Evolutionary conservation across 768 basidiomycete genomes (phyloP).

Genomic region (Chalciporus piperatus): DNA sequence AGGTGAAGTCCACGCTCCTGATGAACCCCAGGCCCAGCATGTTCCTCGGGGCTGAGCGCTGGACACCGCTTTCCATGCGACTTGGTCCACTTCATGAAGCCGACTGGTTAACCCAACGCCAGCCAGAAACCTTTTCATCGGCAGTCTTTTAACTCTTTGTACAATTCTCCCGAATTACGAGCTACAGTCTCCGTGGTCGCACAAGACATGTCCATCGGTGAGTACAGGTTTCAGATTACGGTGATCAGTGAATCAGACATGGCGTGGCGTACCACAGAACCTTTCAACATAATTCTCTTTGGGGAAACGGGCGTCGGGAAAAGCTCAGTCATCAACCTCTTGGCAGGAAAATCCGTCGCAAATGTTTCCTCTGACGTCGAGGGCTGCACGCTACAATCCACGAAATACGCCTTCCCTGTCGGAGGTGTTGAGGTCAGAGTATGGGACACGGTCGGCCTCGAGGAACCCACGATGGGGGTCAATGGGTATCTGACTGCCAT

Average conservation of each 20-base stretch:
- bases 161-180: not conserved
- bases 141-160: not conserved
- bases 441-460: slow-evolving; percentile 32
- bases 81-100: slow-evolving; percentile 1
- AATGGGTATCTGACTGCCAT: slow-evolving; percentile 27
- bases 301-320: slow-evolving; percentile 37
- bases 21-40: not conserved
- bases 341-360: slow-evolving; percentile 30
- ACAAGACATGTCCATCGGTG: slow-evolving; percentile 19
- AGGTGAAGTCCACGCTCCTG: slow-evolving; percentile 5
- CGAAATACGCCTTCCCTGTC: slow-evolving; percentile 20
- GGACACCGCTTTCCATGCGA: slow-evolving; percentile 6
- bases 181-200: not conserved
- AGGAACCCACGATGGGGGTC: slow-evolving; percentile 29
- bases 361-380: slow-evolving; percentile 30
- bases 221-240: slow-evolving; percentile 1
- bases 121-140: not conserved
- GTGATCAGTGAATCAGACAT: not conserved
- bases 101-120: slow-evolving; percentile 3
- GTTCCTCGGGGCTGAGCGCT: not conserved
- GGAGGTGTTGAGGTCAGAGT: slow-evolving; percentile 12
- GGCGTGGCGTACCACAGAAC: not conserved
- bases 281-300: slow-evolving; percentile 30
- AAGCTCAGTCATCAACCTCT: slow-evolving; percentile 44
- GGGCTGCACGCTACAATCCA: slow-evolving; percentile 34